Evolutionary conservation across 768 basidiomycete species (phyloP), one percentile per base, ranked within the genome.

Genomic region (Suillus sp.): DNA sequence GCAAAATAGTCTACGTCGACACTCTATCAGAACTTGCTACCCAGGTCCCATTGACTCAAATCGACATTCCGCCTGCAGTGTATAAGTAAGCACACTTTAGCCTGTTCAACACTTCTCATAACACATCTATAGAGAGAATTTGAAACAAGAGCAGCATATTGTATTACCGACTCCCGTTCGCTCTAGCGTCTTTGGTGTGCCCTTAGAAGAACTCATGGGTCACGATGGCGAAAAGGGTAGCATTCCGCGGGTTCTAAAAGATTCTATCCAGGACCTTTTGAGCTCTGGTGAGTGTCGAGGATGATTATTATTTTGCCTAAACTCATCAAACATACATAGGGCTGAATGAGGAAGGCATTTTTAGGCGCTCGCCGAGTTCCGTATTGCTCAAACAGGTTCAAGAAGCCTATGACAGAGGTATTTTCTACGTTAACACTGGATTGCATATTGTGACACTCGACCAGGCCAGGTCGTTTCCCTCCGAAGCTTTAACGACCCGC

Each of bases 331-430:
- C 32, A 47, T 38, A 35, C 14, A 38, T 60, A 80, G 91, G 73
- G 60, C 61, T 95, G 77, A 77, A 85, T 27, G 86, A 91, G 37
- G 91, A 92, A 65, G 93, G 93, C 0, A 77, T 95, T 2, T 95
- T 95, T 74, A 82, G 93, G 61, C 83, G 92, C n/a, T 93, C 91
- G 6, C 90, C 93, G 1, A 86, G 82, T 60, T 89, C 90, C 11
- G 81, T 80, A 1, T 72, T 92, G 67, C 79, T 95, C 32, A 85
- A 81, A 63, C 87, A 92, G 64, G 92, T 88, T 13, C 86, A 91
- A 68, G 89, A 92, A 37, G 93, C 93, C 2, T 95, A 95, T 68
- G 91, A 95, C 71, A 79, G 93, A 75, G 93, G 92, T 86, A 62
- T 34, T 55, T 35, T 62, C 43, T 9, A 20, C 63, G 3, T 42